These are phyloP conservation scores for Gastrolobium villosum DNA, from an alignment of 306 rosid genomes.

Conservation along the genomic window DNA sequence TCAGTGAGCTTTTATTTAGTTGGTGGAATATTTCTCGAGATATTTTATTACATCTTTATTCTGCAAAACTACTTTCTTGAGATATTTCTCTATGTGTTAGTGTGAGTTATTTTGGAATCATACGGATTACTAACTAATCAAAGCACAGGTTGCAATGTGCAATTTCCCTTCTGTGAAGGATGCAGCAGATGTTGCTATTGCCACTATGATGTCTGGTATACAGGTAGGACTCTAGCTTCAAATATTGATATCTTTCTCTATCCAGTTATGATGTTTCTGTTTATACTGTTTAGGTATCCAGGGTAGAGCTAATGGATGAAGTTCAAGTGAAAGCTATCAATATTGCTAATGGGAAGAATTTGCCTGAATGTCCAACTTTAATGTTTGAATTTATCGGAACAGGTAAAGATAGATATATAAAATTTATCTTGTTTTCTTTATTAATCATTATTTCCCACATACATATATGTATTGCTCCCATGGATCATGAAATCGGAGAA, in stretches of 20 bases:
- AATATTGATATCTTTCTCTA: conserved; percentile 31
- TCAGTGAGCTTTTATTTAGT: conserved; percentile 23
- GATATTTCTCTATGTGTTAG: conserved; percentile 35
- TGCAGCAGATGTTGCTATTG: conserved; percentile 96
- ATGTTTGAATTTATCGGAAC: conserved; percentile 96
- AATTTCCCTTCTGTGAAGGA: conserved; percentile 90
- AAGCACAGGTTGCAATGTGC: conserved; percentile 95
- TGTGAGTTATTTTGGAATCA: conserved; percentile 35
- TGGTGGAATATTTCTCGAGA: conserved; percentile 21
- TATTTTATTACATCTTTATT: conserved; percentile 24
- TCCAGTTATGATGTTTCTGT: conserved; percentile 39
- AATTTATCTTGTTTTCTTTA: conserved; percentile 9
- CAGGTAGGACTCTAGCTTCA: conserved; percentile 67
- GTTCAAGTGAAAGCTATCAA: conserved; percentile 95
- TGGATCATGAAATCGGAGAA: conserved; percentile 38
- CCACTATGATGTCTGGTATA: conserved; percentile 94
- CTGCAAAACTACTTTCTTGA: conserved; percentile 28
- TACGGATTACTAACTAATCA: conserved; percentile 37
- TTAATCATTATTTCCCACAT: conserved; percentile 34
- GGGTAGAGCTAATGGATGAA: conserved; percentile 96
- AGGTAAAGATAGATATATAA: conserved; percentile 58
- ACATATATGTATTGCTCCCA: conserved; percentile 22
- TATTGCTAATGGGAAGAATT: conserved; percentile 86
- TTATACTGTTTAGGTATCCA: conserved; percentile 75
- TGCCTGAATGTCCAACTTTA: conserved; percentile 83